phyloP scores from a whole-genome alignment of 345 rosid species.

The Corchorus olitorius region DNA sequence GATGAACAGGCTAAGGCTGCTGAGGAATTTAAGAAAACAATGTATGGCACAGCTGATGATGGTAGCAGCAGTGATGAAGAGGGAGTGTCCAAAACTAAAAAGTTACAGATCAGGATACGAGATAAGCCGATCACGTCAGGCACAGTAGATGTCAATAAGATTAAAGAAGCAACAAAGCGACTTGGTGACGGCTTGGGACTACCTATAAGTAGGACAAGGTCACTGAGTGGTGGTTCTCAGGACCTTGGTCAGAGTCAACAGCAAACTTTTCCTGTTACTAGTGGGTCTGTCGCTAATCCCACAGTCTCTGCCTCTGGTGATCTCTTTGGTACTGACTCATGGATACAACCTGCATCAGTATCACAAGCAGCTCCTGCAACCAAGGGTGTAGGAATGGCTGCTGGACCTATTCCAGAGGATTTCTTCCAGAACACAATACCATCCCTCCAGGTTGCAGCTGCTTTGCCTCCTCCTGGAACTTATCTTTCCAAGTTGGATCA shows the following conservation, averaged over 20 bases:
- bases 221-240: slow-evolving; percentile 58
- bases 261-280: slow-evolving; percentile 47
- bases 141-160: slow-evolving; percentile 83
- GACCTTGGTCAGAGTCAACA: slow-evolving; percentile 58
- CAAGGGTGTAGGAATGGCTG: slow-evolving; percentile 48
- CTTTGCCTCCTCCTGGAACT: slow-evolving; percentile 88
- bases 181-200: slow-evolving; percentile 85
- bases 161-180: slow-evolving; percentile 91
- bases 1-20: slow-evolving; percentile 96
- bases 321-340: slow-evolving; percentile 64
- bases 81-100: slow-evolving; percentile 65
- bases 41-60: slow-evolving; percentile 75
- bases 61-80: slow-evolving; percentile 99
- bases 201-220: slow-evolving; percentile 66
- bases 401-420: slow-evolving; percentile 90
- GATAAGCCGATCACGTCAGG: slow-evolving; percentile 76
- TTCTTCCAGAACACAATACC: slow-evolving; percentile 92
- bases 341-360: slow-evolving; percentile 47
- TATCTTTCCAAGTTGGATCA: slow-evolving; percentile 75
- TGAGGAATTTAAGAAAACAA: slow-evolving; percentile 95
- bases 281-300: slow-evolving; percentile 40
- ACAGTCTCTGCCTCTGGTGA: slow-evolving; percentile 59
- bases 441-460: slow-evolving; percentile 82
- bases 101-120: slow-evolving; percentile 84
- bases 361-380: slow-evolving; percentile 56